A percentile compares a stretch with the other conserved stretches of the same genome.
Conservation (phyloP, 1,139 yeast genomes). For the Candida sanyaensis region DNA sequence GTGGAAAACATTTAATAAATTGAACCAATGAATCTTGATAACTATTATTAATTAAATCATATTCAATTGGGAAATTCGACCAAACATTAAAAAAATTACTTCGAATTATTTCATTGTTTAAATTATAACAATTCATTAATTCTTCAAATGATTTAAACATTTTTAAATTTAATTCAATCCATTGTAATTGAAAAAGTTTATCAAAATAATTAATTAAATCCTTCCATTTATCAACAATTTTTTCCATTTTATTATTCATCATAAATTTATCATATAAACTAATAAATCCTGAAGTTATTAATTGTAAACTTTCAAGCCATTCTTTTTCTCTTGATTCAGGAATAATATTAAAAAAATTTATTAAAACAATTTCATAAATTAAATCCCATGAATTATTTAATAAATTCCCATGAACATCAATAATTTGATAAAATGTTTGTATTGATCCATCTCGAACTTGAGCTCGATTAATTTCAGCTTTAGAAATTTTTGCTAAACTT, state of each 20-base stretch:
- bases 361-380: constrained; percentile 53
- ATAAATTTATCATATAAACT: constrained; percentile 51
- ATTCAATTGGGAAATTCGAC: constrained; percentile 59
- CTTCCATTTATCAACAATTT: constrained; percentile 42
- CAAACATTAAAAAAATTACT: constrained; percentile 57
- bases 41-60: constrained; percentile 51
- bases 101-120: neutral
- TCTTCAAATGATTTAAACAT: constrained; percentile 55
- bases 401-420: constrained; percentile 72
- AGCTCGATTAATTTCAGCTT: constrained; percentile 55
- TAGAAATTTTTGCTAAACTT: constrained; percentile 61
- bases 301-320: constrained; percentile 57
- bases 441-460: constrained; percentile 89
- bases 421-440: constrained; percentile 81
- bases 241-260: constrained; percentile 18
- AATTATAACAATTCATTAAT: constrained; percentile 38
- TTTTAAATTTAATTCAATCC: constrained; percentile 50
- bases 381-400: constrained; percentile 56
- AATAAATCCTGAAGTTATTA: constrained; percentile 61
- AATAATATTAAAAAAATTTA: constrained; percentile 24
- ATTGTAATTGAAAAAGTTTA: constrained; percentile 35
- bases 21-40: constrained; percentile 61
- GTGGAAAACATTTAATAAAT: constrained; percentile 51
- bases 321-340: constrained; percentile 28
- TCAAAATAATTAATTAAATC: constrained; percentile 51